Base-by-base conservation (phyloP, 2,329 filamentous ascomycete genomes). In the Colletotrichum sp. region DNA sequence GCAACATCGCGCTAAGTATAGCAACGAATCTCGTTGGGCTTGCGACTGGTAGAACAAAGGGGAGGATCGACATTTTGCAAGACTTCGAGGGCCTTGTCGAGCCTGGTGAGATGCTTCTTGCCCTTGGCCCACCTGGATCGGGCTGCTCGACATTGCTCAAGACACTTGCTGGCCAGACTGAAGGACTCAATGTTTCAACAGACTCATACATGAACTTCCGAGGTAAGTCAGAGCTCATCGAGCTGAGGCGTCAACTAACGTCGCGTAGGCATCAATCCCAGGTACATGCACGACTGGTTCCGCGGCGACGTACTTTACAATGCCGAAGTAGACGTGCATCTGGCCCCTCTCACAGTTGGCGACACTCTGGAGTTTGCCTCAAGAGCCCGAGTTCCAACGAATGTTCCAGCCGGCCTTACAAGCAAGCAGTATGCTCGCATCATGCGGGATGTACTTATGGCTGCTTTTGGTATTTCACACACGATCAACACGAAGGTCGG, bases 91-190 rank as follows among this genome's bases (percentile, higher is more conserved):
- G 82, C 15, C 66, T 83, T 2, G 44, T 83, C 6, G 80, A 83
- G 1, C 85, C 83, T 22, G 90, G 90, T 7, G 90, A 92, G 84
- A 89, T 92, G 87, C 83, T 91, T 24, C 87, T 90, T n/a, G 90
- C 91, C 10, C 86, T 92, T 6, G 90, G 90, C n/a, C 89, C 89
- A 62, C 90, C 91, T 6, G 85, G 85, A 4, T 80, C 83, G 1
- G 91, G 91, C n/a, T 95, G 93, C 79, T 92, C 92, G 10, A 94
- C 93, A 1, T 91, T 95, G 78, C 85, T 95, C 70, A 94, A 94
- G 81, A 91, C 92, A 3, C 34, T 78, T 6, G 68, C 76, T 24
- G 76, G 76, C 3, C 68, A 76, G 10, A 78, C 75, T 1, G 65
- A 82, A 5, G 82, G 82, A 0, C 76, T 83, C 1, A 78, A 79